A percentile compares a stretch with the other conserved stretches of the same genome.
These are phyloP conservation scores for Phytophthora pluvialis DNA, from an alignment of 352 stramenopile species.

Conservation along the genomic window DNA sequence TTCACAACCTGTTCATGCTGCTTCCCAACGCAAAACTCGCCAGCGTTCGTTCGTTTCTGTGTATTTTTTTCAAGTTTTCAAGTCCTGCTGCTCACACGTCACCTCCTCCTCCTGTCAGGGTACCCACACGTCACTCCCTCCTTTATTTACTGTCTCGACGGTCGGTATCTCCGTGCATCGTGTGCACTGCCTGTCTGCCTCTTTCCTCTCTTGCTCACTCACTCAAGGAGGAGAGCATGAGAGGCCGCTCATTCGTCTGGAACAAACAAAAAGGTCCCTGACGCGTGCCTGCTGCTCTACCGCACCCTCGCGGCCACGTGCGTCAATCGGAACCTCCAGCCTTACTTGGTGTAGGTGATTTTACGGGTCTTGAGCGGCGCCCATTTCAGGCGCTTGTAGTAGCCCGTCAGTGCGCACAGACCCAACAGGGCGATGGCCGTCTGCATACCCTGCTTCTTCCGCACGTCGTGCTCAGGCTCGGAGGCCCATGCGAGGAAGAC, in stretches of 20 bases:
- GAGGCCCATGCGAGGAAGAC: constrained; percentile 97
- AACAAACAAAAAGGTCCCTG: constrained; percentile 17
- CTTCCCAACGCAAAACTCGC: not conserved
- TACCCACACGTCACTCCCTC: constrained; percentile 23
- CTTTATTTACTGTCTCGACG: constrained; percentile 41
- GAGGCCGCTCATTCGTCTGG: constrained; percentile 20
- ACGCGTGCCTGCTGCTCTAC: constrained; percentile 28
- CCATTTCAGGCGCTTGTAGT: constrained; percentile 99
- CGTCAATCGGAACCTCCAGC: constrained; percentile 13
- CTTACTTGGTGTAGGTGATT: constrained; percentile 98
- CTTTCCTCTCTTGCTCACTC: constrained; percentile 13
- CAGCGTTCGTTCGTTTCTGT: constrained; percentile 28
- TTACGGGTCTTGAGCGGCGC: constrained; percentile 97
- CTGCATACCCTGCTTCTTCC: constrained; percentile 98
- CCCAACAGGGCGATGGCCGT: constrained; percentile 93
- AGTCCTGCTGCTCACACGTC: constrained; percentile 20
- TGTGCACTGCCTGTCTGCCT: constrained; percentile 22
- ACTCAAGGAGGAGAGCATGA: constrained; percentile 16
- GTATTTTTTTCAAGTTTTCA: constrained; percentile 42
- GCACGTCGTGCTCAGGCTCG: constrained; percentile 97
- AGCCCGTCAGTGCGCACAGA: constrained; percentile 93
- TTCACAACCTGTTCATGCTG: not conserved
- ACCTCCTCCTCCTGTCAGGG: constrained; percentile 19
- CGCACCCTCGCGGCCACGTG: constrained; percentile 12
- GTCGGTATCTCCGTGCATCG: constrained; percentile 21